Evolutionary conservation across 768 basidiomycete species (phyloP).

Genomic region (Sistotremastrum suecicum): DNA sequence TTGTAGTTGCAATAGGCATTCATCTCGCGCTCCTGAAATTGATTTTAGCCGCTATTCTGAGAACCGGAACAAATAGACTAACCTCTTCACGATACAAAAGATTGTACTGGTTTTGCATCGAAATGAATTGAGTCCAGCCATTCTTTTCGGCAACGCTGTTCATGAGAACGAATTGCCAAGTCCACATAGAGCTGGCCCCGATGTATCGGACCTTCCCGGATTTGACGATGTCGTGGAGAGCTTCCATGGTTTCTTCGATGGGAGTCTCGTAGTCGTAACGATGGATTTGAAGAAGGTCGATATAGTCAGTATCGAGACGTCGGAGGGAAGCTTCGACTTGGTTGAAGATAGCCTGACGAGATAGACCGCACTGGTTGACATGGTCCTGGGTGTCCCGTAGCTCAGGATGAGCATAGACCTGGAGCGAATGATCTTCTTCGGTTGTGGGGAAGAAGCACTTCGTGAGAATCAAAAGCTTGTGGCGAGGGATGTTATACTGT

Average conservation of each 20-base stretch:
- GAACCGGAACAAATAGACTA: neutral
- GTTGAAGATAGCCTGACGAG: constrained; percentile 7
- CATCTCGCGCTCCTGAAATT: constrained; percentile 8
- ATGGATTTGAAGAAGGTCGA: constrained; percentile 19
- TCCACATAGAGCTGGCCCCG: constrained; percentile 11
- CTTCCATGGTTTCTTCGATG: constrained; percentile 21
- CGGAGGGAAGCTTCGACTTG: constrained; percentile 2
- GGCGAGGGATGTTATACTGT: constrained; percentile 10
- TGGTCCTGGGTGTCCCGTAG: constrained; percentile 2
- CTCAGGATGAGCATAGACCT: constrained; percentile 1
- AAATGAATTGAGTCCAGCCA: constrained; percentile 21
- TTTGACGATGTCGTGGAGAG: constrained; percentile 21
- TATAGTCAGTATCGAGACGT: constrained; percentile 5
- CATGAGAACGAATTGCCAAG: constrained; percentile 10
- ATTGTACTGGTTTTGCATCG: constrained; percentile 25
- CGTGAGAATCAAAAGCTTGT: constrained; percentile 1
- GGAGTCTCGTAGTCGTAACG: constrained; percentile 15
- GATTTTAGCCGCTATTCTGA: neutral
- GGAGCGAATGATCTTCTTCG: constrained; percentile 2
- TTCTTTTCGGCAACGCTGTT: constrained; percentile 5
- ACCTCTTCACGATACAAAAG: constrained; percentile 23
- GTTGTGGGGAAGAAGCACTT: constrained; percentile 1
- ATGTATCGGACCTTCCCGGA: constrained; percentile 20
- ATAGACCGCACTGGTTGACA: constrained; percentile 5
- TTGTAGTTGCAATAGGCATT: constrained; percentile 9